phyloP scores from a whole-genome alignment of 202 grass and related monocot genomes.

The Hordeum pubiflorum region DNA sequence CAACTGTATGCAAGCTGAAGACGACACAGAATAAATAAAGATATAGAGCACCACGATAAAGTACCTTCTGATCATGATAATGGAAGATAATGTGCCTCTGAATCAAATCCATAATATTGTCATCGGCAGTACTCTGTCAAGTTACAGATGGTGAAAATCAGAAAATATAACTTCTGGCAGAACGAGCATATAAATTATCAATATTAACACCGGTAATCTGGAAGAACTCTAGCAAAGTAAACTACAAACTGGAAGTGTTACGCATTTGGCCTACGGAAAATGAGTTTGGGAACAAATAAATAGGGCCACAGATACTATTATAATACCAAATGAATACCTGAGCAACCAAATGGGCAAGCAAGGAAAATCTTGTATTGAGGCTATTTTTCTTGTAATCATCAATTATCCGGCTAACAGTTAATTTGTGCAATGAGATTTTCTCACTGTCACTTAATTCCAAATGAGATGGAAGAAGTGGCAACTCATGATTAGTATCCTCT shows the following conservation, averaged over 20 bases:
- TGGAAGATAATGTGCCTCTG: slow-evolving; percentile 65
- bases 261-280: slow-evolving; percentile 2
- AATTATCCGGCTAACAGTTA: slow-evolving; percentile 59
- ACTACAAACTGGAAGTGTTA: slow-evolving; percentile 12
- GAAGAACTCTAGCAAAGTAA: slow-evolving; percentile 19
- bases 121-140: slow-evolving; percentile 60
- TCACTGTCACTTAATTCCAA: slow-evolving; percentile 62
- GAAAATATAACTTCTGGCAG: slow-evolving; percentile 20
- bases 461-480: slow-evolving; percentile 55
- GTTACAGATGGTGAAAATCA: slow-evolving; percentile 18
- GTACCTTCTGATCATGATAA: slow-evolving; percentile 80
- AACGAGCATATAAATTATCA: slow-evolving; percentile 11
- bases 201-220: slow-evolving; percentile 12
- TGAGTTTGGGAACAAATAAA: not conserved
- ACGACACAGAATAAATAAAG: slow-evolving; percentile 18
- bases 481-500: slow-evolving; percentile 65
- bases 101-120: slow-evolving; percentile 74
- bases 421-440: slow-evolving; percentile 44
- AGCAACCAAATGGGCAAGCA: slow-evolving; percentile 81
- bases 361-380: slow-evolving; percentile 49
- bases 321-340: slow-evolving; percentile 53
- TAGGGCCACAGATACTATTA: slow-evolving; percentile 21
- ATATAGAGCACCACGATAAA: slow-evolving; percentile 11
- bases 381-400: slow-evolving; percentile 55
- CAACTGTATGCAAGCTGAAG: slow-evolving; percentile 8